A percentile compares a stretch with the other conserved stretches of the same genome.
Conservation (phyloP, 1,284 basidiomycete genomes). For the Meripilus lineatus region DNA sequence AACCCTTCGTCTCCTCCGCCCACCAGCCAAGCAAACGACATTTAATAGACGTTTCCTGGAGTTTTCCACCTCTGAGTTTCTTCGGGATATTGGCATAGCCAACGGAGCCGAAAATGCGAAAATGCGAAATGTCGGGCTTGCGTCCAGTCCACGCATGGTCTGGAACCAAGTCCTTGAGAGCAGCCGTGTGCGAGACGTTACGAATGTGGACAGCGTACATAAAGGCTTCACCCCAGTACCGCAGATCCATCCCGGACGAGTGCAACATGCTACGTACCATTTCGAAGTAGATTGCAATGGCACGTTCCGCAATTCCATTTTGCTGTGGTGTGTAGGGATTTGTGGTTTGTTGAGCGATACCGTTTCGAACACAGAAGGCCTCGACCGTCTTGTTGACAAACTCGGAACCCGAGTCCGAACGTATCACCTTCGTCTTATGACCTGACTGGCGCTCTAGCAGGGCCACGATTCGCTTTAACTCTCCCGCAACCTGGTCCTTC, state of each 20-base stretch:
- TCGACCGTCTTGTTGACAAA: slow-evolving; percentile 5
- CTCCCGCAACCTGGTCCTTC: slow-evolving; percentile 20
- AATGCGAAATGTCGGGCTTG: slow-evolving; percentile 24
- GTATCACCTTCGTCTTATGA: slow-evolving; percentile 25
- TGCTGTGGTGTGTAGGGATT: slow-evolving; percentile 21
- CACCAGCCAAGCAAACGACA: slow-evolving; percentile 1
- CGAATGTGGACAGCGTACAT: slow-evolving; percentile 16
- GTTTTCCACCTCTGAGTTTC: background rate
- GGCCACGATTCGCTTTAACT: slow-evolving; percentile 21
- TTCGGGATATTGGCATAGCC: background rate
- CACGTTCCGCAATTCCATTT: slow-evolving; percentile 29
- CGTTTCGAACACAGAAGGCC: background rate
- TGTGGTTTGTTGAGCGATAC: slow-evolving; percentile 5
- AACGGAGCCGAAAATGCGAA: slow-evolving; percentile 2
- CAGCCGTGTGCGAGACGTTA: slow-evolving; percentile 25
- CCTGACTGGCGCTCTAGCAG: slow-evolving; percentile 15
- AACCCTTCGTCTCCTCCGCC: slow-evolving; percentile 1
- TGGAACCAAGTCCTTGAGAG: slow-evolving; percentile 21
- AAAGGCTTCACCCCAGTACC: slow-evolving; percentile 9
- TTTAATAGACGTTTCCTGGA: background rate
- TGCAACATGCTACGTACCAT: background rate
- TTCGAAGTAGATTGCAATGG: slow-evolving; percentile 24
- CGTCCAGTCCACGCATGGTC: slow-evolving; percentile 18
- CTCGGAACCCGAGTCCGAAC: slow-evolving; percentile 26
- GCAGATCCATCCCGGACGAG: slow-evolving; percentile 1